Conservation (phyloP, 371 early-diverging fungal species). For the Circinella umbellata region DNA sequence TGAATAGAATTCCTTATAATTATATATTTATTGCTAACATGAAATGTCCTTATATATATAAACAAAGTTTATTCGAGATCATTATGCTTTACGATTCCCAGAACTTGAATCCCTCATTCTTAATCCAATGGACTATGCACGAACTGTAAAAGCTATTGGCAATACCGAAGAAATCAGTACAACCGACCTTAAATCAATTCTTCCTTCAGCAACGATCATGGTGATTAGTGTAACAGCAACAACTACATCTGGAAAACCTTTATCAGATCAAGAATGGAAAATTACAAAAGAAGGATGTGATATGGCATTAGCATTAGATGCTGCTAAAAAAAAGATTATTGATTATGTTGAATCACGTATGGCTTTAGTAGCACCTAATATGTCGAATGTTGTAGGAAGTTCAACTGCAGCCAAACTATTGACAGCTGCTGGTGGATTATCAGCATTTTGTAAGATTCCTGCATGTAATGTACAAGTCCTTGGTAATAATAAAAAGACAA, state of each 20-base stretch:
- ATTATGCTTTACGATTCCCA: conserved; percentile 87
- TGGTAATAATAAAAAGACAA: conserved; percentile 65
- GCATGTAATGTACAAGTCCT: conserved; percentile 84
- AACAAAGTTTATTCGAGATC: conserved; percentile 80
- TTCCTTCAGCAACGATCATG: conserved; percentile 90
- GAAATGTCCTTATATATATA: no score
- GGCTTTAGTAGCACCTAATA: conserved; percentile 93
- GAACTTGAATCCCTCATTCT: conserved; percentile 90
- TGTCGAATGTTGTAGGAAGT: conserved; percentile 88
- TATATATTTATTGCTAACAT: no score
- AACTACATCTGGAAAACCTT: conserved; percentile 74
- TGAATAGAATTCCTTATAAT: no score
- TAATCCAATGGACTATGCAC: conserved; percentile 89
- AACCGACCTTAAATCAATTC: conserved; percentile 73
- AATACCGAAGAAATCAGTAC: conserved; percentile 73
- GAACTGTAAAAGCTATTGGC: conserved; percentile 87
- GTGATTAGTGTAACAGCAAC: conserved; percentile 92
- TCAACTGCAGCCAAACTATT: conserved; percentile 91
- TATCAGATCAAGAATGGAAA: conserved; percentile 65
- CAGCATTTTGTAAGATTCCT: conserved; percentile 87
- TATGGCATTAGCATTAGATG: conserved; percentile 77
- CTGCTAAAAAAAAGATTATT: conserved; percentile 76
- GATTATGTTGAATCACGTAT: conserved; percentile 93
- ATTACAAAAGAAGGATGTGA: conserved; percentile 85
- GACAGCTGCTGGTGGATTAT: conserved; percentile 91